These are phyloP conservation scores for Comarum palustre DNA, from an alignment of 306 rosid genomes.

Conservation along the genomic window DNA sequence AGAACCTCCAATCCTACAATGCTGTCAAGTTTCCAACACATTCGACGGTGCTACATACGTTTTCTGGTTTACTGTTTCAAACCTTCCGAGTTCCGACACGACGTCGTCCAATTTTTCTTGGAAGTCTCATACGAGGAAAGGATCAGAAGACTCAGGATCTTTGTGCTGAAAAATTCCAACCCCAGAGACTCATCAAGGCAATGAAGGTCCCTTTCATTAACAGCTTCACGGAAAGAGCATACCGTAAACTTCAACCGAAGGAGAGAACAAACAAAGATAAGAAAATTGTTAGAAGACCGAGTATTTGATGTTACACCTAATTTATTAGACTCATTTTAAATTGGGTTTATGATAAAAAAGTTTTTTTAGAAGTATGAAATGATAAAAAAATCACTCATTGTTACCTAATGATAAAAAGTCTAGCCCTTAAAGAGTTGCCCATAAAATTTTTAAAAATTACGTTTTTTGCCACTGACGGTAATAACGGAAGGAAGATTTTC, in stretches of 20 bases:
- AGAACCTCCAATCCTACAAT: not conserved
- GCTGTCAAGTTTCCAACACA: not conserved
- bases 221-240: constrained; percentile 36
- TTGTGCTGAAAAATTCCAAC: not conserved
- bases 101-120: not conserved
- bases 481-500: too few relatives aligned
- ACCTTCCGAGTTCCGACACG: not conserved
- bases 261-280: not conserved
- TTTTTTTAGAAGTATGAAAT: too few relatives aligned
- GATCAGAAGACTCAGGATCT: not conserved
- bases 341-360: too few relatives aligned
- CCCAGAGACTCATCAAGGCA: not conserved
- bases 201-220: constrained; percentile 21
- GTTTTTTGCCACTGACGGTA: too few relatives aligned
- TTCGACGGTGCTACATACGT: not conserved
- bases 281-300: not conserved
- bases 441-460: too few relatives aligned
- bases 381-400: too few relatives aligned
- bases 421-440: too few relatives aligned
- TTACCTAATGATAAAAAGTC: too few relatives aligned
- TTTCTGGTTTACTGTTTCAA: not conserved
- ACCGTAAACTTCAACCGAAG: constrained; percentile 18
- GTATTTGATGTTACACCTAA: too few relatives aligned
- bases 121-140: not conserved
- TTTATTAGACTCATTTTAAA: too few relatives aligned